Conservation (phyloP, 2,329 filamentous ascomycete genomes). For the Aspergillus quadricinctus region DNA sequence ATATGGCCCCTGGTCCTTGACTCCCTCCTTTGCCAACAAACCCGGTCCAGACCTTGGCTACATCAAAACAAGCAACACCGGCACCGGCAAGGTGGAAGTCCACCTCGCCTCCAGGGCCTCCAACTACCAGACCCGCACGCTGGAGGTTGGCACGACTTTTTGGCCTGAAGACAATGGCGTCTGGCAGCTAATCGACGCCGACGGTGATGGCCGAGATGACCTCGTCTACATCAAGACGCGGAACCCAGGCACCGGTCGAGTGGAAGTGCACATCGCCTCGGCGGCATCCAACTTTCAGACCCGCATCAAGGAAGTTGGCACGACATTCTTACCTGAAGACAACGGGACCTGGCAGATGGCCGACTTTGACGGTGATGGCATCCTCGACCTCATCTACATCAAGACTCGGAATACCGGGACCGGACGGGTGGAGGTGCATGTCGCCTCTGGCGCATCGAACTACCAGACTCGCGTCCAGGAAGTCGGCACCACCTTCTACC, state of each 20-base stretch:
- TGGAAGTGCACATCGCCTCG: conserved; percentile 13
- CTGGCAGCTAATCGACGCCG: conserved; percentile 10
- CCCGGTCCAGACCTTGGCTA: conserved; percentile 7
- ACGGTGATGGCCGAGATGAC: conserved; percentile 10
- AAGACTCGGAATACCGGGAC: conserved; percentile 12
- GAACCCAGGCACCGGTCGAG: conserved; percentile 10
- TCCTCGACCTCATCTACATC: conserved; percentile 12
- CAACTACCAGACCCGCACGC: conserved; percentile 51
- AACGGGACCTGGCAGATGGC: conserved; percentile 11
- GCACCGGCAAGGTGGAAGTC: conserved; percentile 14
- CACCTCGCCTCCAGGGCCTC: conserved; percentile 10
- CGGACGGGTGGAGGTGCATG: conserved; percentile 10
- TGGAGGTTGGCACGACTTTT: conserved; percentile 61
- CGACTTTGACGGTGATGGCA: conserved; percentile 11
- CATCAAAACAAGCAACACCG: conserved; percentile 13
- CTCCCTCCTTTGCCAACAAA: neutral
- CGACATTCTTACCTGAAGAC: conserved; percentile 45
- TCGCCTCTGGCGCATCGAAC: conserved; percentile 12
- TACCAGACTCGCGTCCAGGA: conserved; percentile 10
- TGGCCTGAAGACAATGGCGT: conserved; percentile 7
- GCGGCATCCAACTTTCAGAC: conserved; percentile 30
- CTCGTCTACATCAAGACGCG: conserved; percentile 14
- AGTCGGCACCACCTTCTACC: conserved; percentile 6
- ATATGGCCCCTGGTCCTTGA: conserved; percentile 3
- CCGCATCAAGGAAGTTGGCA: conserved; percentile 62